These are phyloP conservation scores for Lithohypha guttulata DNA, from an alignment of 2,329 filamentous ascomycete genomes.

Conservation along the genomic window DNA sequence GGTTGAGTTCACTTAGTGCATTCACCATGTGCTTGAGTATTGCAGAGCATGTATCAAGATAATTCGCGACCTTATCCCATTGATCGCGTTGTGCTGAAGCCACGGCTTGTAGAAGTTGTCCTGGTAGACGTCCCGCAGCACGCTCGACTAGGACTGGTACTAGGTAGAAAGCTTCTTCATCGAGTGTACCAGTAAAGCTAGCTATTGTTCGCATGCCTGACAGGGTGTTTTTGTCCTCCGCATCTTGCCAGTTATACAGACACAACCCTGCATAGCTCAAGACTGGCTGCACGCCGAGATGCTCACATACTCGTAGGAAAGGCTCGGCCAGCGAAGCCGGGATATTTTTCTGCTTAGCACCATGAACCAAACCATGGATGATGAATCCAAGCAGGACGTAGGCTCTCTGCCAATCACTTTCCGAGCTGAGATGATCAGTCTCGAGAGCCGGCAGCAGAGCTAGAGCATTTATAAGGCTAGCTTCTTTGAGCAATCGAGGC, in stretches of 20 bases:
- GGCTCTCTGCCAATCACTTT: constrained; percentile 11
- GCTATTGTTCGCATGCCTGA: constrained; percentile 3
- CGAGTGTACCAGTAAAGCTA: constrained; percentile 11
- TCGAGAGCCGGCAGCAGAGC: constrained; percentile 4
- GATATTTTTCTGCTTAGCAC: constrained; percentile 7
- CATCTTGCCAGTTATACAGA: constrained; percentile 10
- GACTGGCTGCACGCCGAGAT: constrained; percentile 11
- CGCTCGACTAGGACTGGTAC: constrained; percentile 10
- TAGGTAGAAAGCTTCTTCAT: constrained; percentile 13
- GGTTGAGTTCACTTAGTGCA: constrained; percentile 3
- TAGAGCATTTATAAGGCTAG: neutral
- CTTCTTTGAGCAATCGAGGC: constrained; percentile 6
- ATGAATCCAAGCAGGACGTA: constrained; percentile 11
- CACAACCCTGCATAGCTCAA: constrained; percentile 10
- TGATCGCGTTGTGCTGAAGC: neutral
- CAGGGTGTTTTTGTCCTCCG: constrained; percentile 3
- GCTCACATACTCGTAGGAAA: constrained; percentile 10
- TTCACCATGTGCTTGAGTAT: constrained; percentile 9
- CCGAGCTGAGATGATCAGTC: constrained; percentile 1
- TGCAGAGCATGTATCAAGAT: constrained; percentile 6
- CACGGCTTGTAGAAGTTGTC: constrained; percentile 7
- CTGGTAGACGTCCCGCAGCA: constrained; percentile 4
- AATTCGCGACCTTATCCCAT: neutral
- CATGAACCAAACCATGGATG: constrained; percentile 11
- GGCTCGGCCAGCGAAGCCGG: constrained; percentile 9